phyloP scores from a whole-genome alignment of 2,329 filamentous ascomycete genomes.

The Onygenales sp. region DNA sequence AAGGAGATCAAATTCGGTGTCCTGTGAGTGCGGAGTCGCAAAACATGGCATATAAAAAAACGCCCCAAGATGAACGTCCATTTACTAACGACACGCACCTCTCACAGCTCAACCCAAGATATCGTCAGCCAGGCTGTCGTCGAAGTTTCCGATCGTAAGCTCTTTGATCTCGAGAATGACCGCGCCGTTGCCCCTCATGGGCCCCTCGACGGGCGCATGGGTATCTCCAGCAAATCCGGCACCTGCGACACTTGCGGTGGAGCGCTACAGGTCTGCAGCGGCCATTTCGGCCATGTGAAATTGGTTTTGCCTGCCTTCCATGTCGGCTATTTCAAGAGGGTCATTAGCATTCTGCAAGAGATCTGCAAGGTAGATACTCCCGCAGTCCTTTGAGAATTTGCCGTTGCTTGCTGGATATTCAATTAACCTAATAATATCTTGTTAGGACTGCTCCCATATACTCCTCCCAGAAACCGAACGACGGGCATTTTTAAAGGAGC shows the following conservation, averaged over 20 bases:
- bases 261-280: constrained; percentile 73
- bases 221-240: constrained; percentile 75
- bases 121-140: constrained; percentile 93
- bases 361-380: constrained; percentile 64
- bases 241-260: constrained; percentile 77
- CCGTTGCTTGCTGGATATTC: neutral
- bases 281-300: constrained; percentile 90
- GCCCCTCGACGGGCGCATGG: constrained; percentile 78
- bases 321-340: constrained; percentile 89
- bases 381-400: neutral
- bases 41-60: neutral
- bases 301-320: constrained; percentile 89
- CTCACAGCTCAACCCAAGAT: constrained; percentile 69
- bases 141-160: constrained; percentile 84
- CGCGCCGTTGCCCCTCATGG: constrained; percentile 71
- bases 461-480: constrained; percentile 73
- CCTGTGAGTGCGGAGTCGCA: constrained; percentile 47
- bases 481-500: constrained; percentile 64
- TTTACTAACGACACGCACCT: constrained; percentile 3
- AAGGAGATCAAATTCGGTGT: constrained; percentile 91
- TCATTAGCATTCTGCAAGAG: constrained; percentile 82
- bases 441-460: constrained; percentile 67
- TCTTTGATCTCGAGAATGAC: constrained; percentile 81
- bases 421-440: neutral
- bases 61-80: neutral